phyloP scores from a whole-genome alignment of 2,329 filamentous ascomycete genomes.

The Phyllachora maydis region DNA sequence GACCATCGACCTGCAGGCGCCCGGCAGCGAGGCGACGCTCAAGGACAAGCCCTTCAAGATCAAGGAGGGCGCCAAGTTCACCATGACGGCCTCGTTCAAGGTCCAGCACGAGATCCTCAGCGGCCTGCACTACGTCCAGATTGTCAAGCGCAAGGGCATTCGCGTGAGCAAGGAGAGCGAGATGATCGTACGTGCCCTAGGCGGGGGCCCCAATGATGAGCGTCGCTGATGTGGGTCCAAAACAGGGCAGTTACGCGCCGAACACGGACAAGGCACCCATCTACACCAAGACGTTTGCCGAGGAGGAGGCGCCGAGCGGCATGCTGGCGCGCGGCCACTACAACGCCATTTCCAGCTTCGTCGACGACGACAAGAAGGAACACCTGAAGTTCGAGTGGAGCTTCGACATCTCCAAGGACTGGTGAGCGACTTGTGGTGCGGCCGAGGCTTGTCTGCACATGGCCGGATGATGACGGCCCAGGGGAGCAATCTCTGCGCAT shows the following conservation, averaged over 20 bases:
- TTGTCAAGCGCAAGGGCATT: slow-evolving; percentile 77
- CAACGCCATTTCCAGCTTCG: slow-evolving; percentile 71
- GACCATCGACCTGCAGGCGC: slow-evolving; percentile 63
- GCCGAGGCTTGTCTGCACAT: too few species aligned
- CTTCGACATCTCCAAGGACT: slow-evolving; percentile 94
- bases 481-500: too few species aligned
- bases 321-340: slow-evolving; percentile 85
- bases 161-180: slow-evolving; percentile 83
- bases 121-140: slow-evolving; percentile 88
- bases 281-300: slow-evolving; percentile 79
- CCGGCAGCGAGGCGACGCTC: slow-evolving; percentile 54
- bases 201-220: slow-evolving; percentile 2
- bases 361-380: slow-evolving; percentile 83
- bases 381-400: slow-evolving; percentile 91
- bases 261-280: slow-evolving; percentile 72
- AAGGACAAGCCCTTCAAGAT: slow-evolving; percentile 92
- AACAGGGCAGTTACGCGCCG: slow-evolving; percentile 74
- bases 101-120: slow-evolving; percentile 94
- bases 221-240: slow-evolving; percentile 7
- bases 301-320: slow-evolving; percentile 80
- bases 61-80: slow-evolving; percentile 87
- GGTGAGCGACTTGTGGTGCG: slow-evolving; percentile 38
- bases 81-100: slow-evolving; percentile 85
- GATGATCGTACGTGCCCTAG: slow-evolving; percentile 60
- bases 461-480: too few species aligned